These are phyloP conservation scores for Rhizopogon roseolus DNA, from an alignment of 768 basidiomycete species.

Conservation along the genomic window DNA sequence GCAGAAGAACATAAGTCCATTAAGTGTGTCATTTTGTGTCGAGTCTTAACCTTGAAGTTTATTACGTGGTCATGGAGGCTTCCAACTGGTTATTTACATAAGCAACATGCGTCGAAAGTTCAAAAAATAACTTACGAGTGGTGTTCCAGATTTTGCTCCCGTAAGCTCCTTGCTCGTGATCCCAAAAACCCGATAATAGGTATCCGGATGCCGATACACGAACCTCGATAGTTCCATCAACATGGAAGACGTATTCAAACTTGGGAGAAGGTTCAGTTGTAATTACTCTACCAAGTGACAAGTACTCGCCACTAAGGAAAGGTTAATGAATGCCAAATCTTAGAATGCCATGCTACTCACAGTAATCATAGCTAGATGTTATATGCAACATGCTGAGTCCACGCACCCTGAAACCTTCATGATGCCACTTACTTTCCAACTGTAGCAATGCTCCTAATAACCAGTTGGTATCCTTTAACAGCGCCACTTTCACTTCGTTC, in stretches of 20 bases:
- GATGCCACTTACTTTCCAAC: constrained; percentile 52
- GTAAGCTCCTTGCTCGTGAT: constrained; percentile 41
- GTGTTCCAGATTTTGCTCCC: constrained; percentile 54
- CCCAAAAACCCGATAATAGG: constrained; percentile 61
- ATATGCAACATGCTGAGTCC: not conserved
- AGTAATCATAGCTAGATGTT: constrained; percentile 44
- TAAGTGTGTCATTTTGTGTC: not conserved
- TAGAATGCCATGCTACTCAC: constrained; percentile 28
- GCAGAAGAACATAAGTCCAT: constrained; percentile 3
- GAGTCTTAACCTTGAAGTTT: constrained; percentile 44
- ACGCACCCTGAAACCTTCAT: not conserved
- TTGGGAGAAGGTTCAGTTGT: constrained; percentile 13
- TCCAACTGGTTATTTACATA: constrained; percentile 41
- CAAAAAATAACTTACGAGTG: constrained; percentile 36
- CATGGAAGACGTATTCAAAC: constrained; percentile 64
- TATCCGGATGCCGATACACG: constrained; percentile 65
- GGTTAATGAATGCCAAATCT: not conserved
- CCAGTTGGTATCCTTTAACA: constrained; percentile 54
- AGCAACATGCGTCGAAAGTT: not conserved
- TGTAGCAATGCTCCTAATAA: constrained; percentile 52
- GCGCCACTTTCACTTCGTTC: constrained; percentile 52
- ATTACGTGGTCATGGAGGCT: constrained; percentile 66
- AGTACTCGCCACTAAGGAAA: constrained; percentile 25
- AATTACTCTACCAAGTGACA: not conserved
- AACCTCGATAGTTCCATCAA: constrained; percentile 67